Base-by-base conservation (phyloP, 441 rosid species). In the Flueggea neowawraea region DNA sequence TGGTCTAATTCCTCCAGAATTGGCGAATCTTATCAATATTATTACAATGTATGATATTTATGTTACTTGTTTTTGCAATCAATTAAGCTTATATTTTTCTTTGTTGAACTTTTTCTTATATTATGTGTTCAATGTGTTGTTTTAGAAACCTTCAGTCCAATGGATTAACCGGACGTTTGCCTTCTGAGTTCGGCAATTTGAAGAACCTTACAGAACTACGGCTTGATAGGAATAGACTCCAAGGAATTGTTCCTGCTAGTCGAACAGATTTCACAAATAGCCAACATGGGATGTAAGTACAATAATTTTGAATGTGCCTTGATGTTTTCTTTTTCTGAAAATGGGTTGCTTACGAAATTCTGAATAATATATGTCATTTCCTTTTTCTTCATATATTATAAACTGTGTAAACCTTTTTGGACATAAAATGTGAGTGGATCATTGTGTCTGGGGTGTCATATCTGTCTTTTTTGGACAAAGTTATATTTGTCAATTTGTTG, bases 121-220 rank as follows among this genome's bases (percentile, higher is more conserved):
- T 66, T 33, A 64, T 22, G 31, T 8, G 49, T 22, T 58, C 22
- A 55, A 10, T 64, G 63, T 62, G 45, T 55, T 58, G 51, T 62
- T 78, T 68, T 81, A 93, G 98, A 80, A 90, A 93, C 73, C 89
- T 93, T 58, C 88, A 88, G 83, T 84, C 90, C 52, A 93, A 93
- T 75, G 96, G 98, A 43, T 84, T 93, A 65, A 83, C 89, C 3
- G 98, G 97, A 47, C 80, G 48, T 63, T 63, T 93, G 64, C 97
- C 97, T 58, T 64, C 84, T 44, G 90, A 88, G 82, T 74, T 92
- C 15, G 88, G 96, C 68, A 79, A 86, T 69, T 78, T 92, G 75
- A 85, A 77, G 76, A 15, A 80, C 72, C 90, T 93, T 56, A 64
- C 62, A 78, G 98, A 84, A 69, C 96, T 93, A 74, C 77, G 63